Conservation (phyloP, 2,329 filamentous ascomycete genomes). For the Ramichloridium luteum region DNA sequence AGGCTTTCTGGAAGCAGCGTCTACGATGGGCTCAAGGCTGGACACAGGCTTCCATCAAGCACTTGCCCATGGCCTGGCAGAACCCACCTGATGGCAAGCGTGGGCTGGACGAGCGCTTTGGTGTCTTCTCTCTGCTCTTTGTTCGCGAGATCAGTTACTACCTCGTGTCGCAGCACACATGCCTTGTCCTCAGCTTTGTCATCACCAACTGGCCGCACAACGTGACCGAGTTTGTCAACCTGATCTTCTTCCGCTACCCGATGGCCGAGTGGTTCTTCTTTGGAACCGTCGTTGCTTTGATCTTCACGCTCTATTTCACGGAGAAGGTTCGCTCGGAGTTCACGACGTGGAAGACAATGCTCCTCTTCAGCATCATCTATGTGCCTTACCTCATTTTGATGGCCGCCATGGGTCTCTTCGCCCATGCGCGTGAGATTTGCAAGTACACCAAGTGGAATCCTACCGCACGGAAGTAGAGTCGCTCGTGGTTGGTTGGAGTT, state of each 20-base stretch:
- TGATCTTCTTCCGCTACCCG: conserved; percentile 39
- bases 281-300: conserved; percentile 29
- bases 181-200: conserved; percentile 34
- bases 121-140: conserved; percentile 34
- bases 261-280: conserved; percentile 35
- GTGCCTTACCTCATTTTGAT: conserved; percentile 34
- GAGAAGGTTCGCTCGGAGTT: conserved; percentile 36
- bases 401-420: conserved; percentile 36
- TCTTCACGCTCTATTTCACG: conserved; percentile 37
- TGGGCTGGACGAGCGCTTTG: conserved; percentile 29
- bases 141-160: conserved; percentile 38
- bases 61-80: conserved; percentile 32
- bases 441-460: conserved; percentile 38
- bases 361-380: conserved; percentile 32
- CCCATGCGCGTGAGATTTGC: conserved; percentile 35
- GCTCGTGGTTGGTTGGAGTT: too few species aligned
- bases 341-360: conserved; percentile 29
- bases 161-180: conserved; percentile 38
- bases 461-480: conserved; percentile 28
- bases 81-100: conserved; percentile 29
- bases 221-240: conserved; percentile 25
- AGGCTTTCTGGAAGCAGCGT: conserved; percentile 38
- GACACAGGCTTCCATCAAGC: conserved; percentile 36
- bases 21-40: conserved; percentile 41
- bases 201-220: conserved; percentile 33